Conservation (phyloP, 208 protist species). For the Wallacemonas sp. region DNA sequence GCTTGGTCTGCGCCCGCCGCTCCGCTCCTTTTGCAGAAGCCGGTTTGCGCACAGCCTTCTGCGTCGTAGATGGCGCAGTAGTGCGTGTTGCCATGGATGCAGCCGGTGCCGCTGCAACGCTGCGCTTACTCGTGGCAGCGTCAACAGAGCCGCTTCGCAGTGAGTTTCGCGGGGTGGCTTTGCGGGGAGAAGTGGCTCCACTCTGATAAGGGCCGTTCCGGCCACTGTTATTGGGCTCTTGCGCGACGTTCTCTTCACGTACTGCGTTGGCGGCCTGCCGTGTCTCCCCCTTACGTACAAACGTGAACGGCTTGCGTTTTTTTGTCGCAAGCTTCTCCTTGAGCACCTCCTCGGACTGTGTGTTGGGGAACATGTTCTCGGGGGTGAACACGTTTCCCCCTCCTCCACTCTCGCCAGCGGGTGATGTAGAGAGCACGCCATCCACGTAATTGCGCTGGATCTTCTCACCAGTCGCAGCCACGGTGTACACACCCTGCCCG, state of each 20-base stretch:
- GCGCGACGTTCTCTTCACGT: not conserved
- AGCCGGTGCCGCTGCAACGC: not conserved
- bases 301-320: conserved; percentile 39
- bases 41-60: no score
- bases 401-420: conserved; percentile 3
- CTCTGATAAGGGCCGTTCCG: not conserved
- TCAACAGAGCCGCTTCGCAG: not conserved
- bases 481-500: conserved; percentile 66
- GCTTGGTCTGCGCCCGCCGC: no score
- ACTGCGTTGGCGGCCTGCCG: conserved; percentile 15
- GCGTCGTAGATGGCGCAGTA: no score
- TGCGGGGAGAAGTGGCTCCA: not conserved
- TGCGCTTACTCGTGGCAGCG: not conserved
- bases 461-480: conserved; percentile 35
- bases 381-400: conserved; percentile 50
- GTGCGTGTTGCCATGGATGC: not conserved
- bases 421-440: conserved; percentile 41
- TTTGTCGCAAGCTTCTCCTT: conserved; percentile 29
- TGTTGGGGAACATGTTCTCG: conserved; percentile 81
- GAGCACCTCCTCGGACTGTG: conserved; percentile 52
- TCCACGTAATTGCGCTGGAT: conserved; percentile 60
- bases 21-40: no score
- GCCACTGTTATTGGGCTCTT: not conserved
- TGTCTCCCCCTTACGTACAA: conserved; percentile 46
- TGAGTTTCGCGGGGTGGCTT: not conserved